Evolutionary conservation across 345 rosid species (phyloP).

Genomic region (Jatropha curcas): DNA sequence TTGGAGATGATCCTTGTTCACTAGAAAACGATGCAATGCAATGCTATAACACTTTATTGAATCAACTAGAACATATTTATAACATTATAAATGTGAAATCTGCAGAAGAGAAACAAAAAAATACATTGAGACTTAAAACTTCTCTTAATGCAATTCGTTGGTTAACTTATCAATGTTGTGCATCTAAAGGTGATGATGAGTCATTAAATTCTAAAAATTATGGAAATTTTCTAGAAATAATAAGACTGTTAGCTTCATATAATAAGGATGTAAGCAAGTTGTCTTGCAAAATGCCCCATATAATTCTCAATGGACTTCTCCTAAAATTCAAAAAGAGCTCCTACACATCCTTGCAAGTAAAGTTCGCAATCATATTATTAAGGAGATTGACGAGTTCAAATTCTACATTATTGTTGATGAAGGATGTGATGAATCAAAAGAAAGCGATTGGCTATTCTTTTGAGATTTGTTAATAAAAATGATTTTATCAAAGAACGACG

Average conservation of each 20-base stretch:
- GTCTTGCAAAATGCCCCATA: constrained; percentile 12
- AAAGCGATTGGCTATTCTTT: background rate
- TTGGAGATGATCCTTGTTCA: background rate
- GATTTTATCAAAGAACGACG: background rate
- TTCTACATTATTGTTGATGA: background rate
- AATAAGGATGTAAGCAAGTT: background rate
- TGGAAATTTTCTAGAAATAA: constrained; percentile 9
- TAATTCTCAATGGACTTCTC: background rate
- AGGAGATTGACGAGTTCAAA: background rate
- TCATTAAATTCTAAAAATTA: background rate
- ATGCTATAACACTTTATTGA: background rate
- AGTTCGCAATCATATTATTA: background rate
- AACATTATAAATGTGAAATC: background rate
- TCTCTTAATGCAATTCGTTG: background rate
- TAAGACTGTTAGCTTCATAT: background rate
- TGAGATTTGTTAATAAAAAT: background rate
- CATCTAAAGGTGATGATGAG: constrained; percentile 14
- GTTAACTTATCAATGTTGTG: background rate
- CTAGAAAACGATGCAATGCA: background rate
- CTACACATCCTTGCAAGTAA: background rate
- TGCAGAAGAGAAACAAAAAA: background rate
- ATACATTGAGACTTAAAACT: background rate
- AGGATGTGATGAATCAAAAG: background rate
- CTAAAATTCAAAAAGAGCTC: background rate
- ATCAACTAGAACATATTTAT: background rate